Evolutionary conservation across 768 basidiomycete species (phyloP).

Genomic region (Butyriboletus loyo): DNA sequence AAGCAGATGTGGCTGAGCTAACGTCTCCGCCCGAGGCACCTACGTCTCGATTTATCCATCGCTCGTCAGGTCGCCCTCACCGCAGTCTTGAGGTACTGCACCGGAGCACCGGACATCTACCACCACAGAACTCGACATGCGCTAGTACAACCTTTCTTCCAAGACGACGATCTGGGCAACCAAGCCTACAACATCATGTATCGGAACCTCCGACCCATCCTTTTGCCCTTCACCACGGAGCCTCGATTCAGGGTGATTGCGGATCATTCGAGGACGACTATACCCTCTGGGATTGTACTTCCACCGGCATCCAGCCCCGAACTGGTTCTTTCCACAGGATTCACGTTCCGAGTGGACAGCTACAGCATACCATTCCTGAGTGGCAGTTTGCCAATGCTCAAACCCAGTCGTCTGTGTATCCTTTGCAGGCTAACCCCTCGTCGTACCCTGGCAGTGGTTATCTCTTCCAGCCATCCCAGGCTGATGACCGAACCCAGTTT

Average conservation of each 20-base stretch:
- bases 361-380: not conserved
- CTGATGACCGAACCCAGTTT: constrained; percentile 1
- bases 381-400: constrained; percentile 4
- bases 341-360: not conserved
- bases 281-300: not conserved
- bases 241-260: not conserved
- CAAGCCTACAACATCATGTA: not conserved
- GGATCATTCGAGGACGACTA: not conserved
- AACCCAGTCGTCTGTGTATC: not conserved
- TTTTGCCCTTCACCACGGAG: not conserved
- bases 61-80: not conserved
- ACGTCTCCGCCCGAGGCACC: not conserved
- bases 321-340: not conserved
- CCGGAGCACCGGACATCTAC: not conserved
- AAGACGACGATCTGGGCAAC: not conserved
- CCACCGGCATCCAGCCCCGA: not conserved
- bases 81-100: not conserved
- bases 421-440: not conserved
- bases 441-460: not conserved
- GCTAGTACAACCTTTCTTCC: not conserved
- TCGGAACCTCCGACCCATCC: not conserved
- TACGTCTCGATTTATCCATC: not conserved
- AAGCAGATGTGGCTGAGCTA: not conserved
- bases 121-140: constrained; percentile 1
- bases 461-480: not conserved